Base-by-base conservation (phyloP, 2,329 filamentous ascomycete genomes). In the Penicillium hesseltinei region DNA sequence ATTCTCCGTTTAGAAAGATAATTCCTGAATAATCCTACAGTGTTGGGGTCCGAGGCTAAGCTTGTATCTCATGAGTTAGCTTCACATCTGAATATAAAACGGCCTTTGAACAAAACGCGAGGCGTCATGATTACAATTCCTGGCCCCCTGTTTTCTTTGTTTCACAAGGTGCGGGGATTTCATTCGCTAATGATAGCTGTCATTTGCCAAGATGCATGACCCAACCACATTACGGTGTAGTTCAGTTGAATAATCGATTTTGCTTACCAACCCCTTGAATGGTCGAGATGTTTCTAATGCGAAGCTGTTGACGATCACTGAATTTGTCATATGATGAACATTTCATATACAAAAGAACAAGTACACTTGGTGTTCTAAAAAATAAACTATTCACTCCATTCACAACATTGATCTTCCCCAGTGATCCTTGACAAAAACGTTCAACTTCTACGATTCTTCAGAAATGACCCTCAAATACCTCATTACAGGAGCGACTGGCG, bases 401-500 rank as follows among this genome's bases (percentile, higher is more conserved):
- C n/a, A 48, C 45, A 48, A 40, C 25, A 36, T 40, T 33, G 27
- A 27, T 27, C 19, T 43, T 10, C 10, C 4, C 9, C 15, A 6
- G 19, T 45, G 8, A 33, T 23, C 17, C 38, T 44, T 39, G 4
- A 13, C 8, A 40, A 19, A 38, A 13, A 9, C 29, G 1, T 15
- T 11, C 23, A 43, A 23, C 15, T 10, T 38, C 29, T 23, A 47
- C 40, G 8, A 15, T 11, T 40, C 13, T 50, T 13, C 43, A 46
- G 3, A 31, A 31, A 72, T 73, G 70, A 64, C 68, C 9, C 63
- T 73, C 33, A 74, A 74, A 56, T 76, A 75, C 57, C 71, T 76
- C 52, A 63, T 76, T 29, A 73, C 70, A 19, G 74, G 74, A 6
- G 73, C 71, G 7, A 75, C 74, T 2, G 73, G 74, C 25, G 74